These are phyloP conservation scores for Cladophialophora carrionii DNA, from an alignment of 2,329 filamentous ascomycete species.

Conservation along the genomic window DNA sequence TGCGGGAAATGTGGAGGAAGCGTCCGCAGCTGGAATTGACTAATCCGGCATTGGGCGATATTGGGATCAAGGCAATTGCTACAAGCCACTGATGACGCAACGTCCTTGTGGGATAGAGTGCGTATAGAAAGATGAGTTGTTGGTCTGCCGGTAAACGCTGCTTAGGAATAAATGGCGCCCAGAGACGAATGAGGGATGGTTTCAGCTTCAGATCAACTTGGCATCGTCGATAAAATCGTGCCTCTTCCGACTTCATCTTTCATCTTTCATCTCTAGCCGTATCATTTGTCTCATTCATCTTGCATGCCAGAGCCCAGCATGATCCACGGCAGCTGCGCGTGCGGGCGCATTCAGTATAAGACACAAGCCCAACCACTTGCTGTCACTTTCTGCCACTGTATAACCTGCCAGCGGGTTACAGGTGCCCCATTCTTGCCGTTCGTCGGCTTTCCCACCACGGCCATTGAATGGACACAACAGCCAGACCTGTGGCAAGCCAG, in stretches of 20 bases:
- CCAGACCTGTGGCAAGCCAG: conserved; percentile 42
- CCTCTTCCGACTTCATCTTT: not conserved
- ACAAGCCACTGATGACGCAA: too few relatives aligned
- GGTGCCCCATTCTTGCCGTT: conserved; percentile 54
- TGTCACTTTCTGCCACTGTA: conserved; percentile 53
- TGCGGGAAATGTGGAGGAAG: too few relatives aligned
- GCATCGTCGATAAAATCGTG: not conserved
- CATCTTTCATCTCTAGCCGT: not conserved
- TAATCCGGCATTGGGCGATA: too few relatives aligned
- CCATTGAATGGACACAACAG: conserved; percentile 44
- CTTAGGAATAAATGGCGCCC: too few relatives aligned
- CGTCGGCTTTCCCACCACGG: conserved; percentile 42
- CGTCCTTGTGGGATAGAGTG: too few relatives aligned
- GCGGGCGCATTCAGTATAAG: conserved; percentile 33
- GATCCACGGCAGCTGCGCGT: conserved; percentile 36
- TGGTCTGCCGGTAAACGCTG: too few relatives aligned
- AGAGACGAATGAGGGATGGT: not conserved
- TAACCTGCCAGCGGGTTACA: conserved; percentile 54
- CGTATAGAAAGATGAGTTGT: too few relatives aligned
- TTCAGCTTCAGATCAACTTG: not conserved
- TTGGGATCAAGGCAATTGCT: too few relatives aligned
- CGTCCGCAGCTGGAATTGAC: too few relatives aligned
- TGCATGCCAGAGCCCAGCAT: conserved; percentile 13
- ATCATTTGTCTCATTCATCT: not conserved
- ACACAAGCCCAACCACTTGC: conserved; percentile 39